Percentiles rank a stretch among this genome's conserved stretches.
phyloP scores from a whole-genome alignment of 2,329 filamentous ascomycete species.

The Paecilomyces niveus region DNA sequence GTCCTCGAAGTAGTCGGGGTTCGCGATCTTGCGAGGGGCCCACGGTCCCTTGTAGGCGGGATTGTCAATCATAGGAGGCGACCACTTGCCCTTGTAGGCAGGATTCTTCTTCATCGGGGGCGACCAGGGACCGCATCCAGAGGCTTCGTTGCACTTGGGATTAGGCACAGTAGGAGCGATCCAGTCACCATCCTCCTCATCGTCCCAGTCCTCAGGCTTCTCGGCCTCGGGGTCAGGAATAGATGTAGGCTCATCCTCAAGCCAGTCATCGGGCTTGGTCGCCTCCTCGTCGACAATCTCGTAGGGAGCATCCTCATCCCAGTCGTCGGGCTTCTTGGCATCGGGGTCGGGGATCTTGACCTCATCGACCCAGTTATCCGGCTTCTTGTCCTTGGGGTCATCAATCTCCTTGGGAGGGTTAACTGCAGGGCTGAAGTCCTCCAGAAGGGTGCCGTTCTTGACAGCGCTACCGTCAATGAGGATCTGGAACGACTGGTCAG shows the following conservation, averaged over 20 bases:
- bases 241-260: conserved; percentile 76
- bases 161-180: conserved; percentile 82
- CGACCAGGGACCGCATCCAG: conserved; percentile 90
- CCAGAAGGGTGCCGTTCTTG: conserved; percentile 84
- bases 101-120: conserved; percentile 92
- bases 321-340: conserved; percentile 94
- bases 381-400: conserved; percentile 88
- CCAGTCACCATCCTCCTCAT: conserved; percentile 99
- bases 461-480: conserved; percentile 82
- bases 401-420: conserved; percentile 95
- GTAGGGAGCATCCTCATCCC: conserved; percentile 96
- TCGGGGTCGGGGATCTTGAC: conserved; percentile 85
- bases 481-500: conserved; percentile 91
- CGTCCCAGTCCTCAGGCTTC: conserved; percentile 99
- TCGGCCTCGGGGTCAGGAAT: conserved; percentile 87
- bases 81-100: conserved; percentile 98
- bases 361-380: conserved; percentile 91
- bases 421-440: conserved; percentile 89
- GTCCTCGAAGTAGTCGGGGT: conserved; percentile 95
- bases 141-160: conserved; percentile 88
- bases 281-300: conserved; percentile 94
- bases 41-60: conserved; percentile 95
- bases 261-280: conserved; percentile 88
- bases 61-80: conserved; percentile 88
- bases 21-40: conserved; percentile 92